These are phyloP conservation scores for Lipomyces yarrowii DNA, from an alignment of 1,139 yeast genomes.

Conservation along the genomic window DNA sequence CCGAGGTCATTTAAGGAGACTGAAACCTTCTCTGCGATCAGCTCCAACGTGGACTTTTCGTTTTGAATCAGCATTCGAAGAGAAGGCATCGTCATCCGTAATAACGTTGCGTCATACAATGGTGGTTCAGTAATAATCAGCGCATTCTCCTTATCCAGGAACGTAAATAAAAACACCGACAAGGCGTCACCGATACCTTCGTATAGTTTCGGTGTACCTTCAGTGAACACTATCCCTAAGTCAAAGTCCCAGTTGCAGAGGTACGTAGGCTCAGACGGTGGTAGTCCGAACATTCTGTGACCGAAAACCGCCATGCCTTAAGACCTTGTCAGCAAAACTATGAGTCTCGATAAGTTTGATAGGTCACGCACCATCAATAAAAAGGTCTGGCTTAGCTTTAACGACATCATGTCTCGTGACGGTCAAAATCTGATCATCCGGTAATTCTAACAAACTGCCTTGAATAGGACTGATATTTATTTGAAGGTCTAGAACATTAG, in stretches of 20 bases:
- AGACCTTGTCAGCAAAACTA: not conserved
- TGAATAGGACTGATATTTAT: conserved; percentile 44
- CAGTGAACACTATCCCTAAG: conserved; percentile 59
- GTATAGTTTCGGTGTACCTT: conserved; percentile 55
- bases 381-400: conserved; percentile 48
- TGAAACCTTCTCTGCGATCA: conserved; percentile 44
- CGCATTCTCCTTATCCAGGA: conserved; percentile 73
- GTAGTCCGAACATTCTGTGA: conserved; percentile 89
- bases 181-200: conserved; percentile 51
- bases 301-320: conserved; percentile 66
- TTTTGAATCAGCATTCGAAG: conserved; percentile 43
- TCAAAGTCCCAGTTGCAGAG: conserved; percentile 88
- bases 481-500: conserved; percentile 40
- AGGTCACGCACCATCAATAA: conserved; percentile 52
- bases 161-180: conserved; percentile 60
- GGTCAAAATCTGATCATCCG: conserved; percentile 23
- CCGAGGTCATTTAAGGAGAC: conserved; percentile 68
- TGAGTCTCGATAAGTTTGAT: not conserved
- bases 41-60: conserved; percentile 40
- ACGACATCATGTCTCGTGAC: conserved; percentile 37
- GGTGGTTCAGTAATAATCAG: conserved; percentile 58
- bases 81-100: conserved; percentile 43
- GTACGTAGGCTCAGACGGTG: conserved; percentile 86
- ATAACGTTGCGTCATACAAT: conserved; percentile 68
- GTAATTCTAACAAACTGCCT: conserved; percentile 34